These are phyloP conservation scores for Stylonectria norvegica DNA, from an alignment of 2,329 filamentous ascomycete genomes.

Conservation along the genomic window DNA sequence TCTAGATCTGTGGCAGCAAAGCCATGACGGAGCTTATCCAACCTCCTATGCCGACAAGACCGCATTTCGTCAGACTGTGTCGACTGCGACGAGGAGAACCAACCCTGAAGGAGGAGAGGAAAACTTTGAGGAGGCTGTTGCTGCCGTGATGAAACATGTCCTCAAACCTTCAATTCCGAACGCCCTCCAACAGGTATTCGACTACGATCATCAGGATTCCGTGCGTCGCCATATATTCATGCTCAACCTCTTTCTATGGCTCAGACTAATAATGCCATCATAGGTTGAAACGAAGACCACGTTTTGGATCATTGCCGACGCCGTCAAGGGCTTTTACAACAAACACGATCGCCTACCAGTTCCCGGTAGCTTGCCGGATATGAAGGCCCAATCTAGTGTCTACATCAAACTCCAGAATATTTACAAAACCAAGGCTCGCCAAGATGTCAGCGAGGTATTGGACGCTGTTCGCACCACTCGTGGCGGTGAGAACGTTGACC, in stretches of 20 bases:
- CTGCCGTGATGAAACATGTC: conserved; percentile 84
- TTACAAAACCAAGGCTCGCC: conserved; percentile 83
- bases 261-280: conserved; percentile 6
- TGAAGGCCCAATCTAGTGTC: conserved; percentile 90
- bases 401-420: conserved; percentile 90
- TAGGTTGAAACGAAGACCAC: conserved; percentile 49
- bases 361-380: conserved; percentile 85
- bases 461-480: conserved; percentile 54
- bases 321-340: conserved; percentile 72
- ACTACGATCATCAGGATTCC: conserved; percentile 51
- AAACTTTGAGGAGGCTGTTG: conserved; percentile 91
- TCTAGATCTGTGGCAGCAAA: conserved; percentile 73
- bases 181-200: conserved; percentile 73
- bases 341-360: conserved; percentile 74
- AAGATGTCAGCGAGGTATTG: conserved; percentile 74
- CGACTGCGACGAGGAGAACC: conserved; percentile 62
- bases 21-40: conserved; percentile 66
- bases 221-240: conserved; percentile 42
- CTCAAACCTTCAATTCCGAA: conserved; percentile 64
- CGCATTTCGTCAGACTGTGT: conserved; percentile 71
- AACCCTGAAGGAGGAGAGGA: conserved; percentile 88
- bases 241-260: neutral
- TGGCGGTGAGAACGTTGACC: conserved; percentile 54
- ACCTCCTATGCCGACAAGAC: conserved; percentile 80
- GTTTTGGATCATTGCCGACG: conserved; percentile 88